Percentiles rank a stretch among this genome's conserved stretches.
These are phyloP conservation scores for Cokeromyces recurvatus DNA, from an alignment of 371 early-diverging fungal species.

Conservation along the genomic window DNA sequence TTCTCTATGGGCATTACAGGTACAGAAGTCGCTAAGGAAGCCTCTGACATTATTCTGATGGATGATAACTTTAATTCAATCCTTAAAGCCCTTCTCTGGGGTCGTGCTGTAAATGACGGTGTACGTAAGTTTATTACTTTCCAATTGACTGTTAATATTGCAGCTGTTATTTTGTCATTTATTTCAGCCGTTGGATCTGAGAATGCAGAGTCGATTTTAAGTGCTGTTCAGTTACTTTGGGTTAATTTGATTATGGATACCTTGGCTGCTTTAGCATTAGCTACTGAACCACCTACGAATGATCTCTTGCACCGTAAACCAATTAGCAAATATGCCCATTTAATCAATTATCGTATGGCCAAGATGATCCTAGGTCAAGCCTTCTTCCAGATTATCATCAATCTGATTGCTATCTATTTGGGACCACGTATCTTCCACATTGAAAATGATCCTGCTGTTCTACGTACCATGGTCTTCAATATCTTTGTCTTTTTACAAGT, in stretches of 20 bases:
- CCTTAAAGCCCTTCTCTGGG: constrained; percentile 91
- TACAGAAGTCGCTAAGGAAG: constrained; percentile 96
- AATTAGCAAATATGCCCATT: constrained; percentile 66
- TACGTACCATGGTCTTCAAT: constrained; percentile 90
- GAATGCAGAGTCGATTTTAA: constrained; percentile 93
- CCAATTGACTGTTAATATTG: constrained; percentile 94
- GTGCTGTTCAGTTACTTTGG: constrained; percentile 97
- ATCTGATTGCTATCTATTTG: constrained; percentile 52
- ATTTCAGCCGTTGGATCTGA: constrained; percentile 85
- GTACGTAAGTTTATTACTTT: constrained; percentile 95
- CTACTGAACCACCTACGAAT: constrained; percentile 94
- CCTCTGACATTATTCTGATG: constrained; percentile 91
- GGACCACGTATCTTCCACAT: constrained; percentile 68
- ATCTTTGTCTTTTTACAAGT: constrained; percentile 93
- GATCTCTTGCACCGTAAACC: constrained; percentile 82
- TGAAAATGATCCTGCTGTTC: constrained; percentile 42
- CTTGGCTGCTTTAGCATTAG: constrained; percentile 94
- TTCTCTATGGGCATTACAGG: constrained; percentile 97
- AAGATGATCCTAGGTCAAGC: constrained; percentile 90
- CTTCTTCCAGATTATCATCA: constrained; percentile 75
- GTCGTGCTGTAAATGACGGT: constrained; percentile 91
- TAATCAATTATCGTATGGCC: constrained; percentile 88
- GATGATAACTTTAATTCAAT: constrained; percentile 94
- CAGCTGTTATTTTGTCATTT: constrained; percentile 85
- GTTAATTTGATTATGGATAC: constrained; percentile 98